Base-by-base conservation (phyloP, 306 rosid genomes). In the Rubus idaeus region DNA sequence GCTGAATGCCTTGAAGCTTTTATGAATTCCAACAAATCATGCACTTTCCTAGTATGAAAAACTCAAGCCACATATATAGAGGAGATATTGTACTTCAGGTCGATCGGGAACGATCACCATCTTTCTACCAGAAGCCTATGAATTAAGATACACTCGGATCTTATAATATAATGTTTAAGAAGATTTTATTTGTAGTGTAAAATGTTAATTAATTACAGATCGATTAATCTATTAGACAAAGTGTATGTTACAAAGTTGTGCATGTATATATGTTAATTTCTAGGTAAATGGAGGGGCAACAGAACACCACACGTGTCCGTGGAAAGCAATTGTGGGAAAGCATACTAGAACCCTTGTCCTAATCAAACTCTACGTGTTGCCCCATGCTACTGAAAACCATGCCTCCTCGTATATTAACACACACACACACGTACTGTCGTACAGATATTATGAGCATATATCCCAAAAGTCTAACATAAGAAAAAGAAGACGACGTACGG, bases 1-100 rank as follows among this genome's bases (percentile, higher is more conserved):
- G n/a, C n/a, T 49, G 63, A 37, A 55, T 12, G n/a, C 42, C 66
- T 41, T 55, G 21, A 21, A 35, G 35, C 42, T 61, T 57, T 42
- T 35, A 21, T 8, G 68, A 40, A 17, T 51, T 52, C 49, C 47
- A 39, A 40, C 37, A 72, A n/a, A 72, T 40, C 40, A 40, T 61
- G 18, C n/a, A 61, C 50, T 20, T 55, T 11, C 76, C 76, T 73
- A 39, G 53, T 73, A 73, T 40, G 76, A 73, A 55, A 71, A 41
- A 53, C 46, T 14, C 66, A 60, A 23, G 17, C 30, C 23, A 8
- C 10, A 53, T 14, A 8, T 5, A 20, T 18, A 52, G 23, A 56
- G n/a, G n/a, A n/a, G 1, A 56, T 56, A n/a, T 0, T 56, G 8
- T 20, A 26, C 26, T 7, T 17, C 30, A n/a, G 61, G 12, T n/a